A percentile compares a stretch with the other conserved stretches of the same genome.
These are phyloP conservation scores for Capsicum baccatum DNA, from an alignment of 257 asterid genomes.

Conservation along the genomic window DNA sequence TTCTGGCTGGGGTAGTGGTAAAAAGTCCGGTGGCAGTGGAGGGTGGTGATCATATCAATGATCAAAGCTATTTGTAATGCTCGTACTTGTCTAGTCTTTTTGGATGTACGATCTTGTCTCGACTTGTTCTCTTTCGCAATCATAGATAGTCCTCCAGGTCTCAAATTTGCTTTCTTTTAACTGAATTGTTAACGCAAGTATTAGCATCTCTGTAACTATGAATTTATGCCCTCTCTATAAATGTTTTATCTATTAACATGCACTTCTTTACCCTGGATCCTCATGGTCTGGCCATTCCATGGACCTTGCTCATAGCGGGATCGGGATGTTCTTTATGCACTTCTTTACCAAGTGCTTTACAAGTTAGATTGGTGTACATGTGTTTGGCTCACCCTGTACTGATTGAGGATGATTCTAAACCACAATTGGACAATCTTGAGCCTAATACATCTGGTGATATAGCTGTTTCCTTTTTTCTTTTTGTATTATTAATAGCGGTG, in stretches of 20 bases:
- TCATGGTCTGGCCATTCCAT: too few relatives aligned
- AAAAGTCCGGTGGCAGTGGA: constrained; percentile 48
- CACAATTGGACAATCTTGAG: background rate
- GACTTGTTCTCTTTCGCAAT: constrained; percentile 3
- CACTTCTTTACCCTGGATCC: background rate
- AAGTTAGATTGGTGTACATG: too few relatives aligned
- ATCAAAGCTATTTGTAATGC: background rate
- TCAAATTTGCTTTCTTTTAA: background rate
- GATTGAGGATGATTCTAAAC: background rate
- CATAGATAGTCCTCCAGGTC: background rate
- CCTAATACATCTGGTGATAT: background rate
- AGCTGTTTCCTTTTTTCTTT: too few relatives aligned
- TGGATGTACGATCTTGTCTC: background rate
- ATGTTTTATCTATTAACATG: background rate
- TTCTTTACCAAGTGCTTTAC: too few relatives aligned
- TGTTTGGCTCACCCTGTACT: background rate
- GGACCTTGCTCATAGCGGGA: background rate
- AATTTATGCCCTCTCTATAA: background rate
- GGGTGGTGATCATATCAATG: constrained; percentile 32
- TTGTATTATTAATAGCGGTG: too few relatives aligned
- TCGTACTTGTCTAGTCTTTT: background rate
- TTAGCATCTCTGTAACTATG: background rate
- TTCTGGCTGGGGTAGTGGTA: constrained; percentile 63
- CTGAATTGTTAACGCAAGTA: background rate
- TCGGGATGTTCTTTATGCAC: background rate